Base-by-base conservation (phyloP, 306 rosid species). In the Prunus mongolica region DNA sequence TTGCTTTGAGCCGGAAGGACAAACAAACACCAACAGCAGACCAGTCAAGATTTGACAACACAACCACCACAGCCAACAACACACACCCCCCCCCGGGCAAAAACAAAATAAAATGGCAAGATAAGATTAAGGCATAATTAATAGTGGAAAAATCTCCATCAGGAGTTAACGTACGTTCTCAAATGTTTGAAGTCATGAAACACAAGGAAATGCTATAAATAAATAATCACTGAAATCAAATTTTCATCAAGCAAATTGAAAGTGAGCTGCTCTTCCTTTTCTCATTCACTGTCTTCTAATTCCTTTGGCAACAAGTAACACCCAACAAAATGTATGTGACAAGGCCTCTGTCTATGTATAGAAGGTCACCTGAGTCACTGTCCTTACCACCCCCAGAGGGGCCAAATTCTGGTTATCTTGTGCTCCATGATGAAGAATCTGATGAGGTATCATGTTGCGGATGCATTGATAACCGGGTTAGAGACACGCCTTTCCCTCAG, bases 401-500 rank as follows among this genome's bases (percentile, higher is more conserved):
- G 7, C 93, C 93, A 3, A 77, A 82, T 81, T 88, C 93, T 72
- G 93, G 97, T 1, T 74, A 84, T 66, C 80, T 92, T 58, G 93
- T 89, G 12, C 81, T 93, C 30, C 88, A 90, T 65, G 96, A 90
- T 65, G 87, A 85, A 64, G 90, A 84, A 46, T 7, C 72, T 1
- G 52, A 7, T 13, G 82, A 82, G 49, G 45, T 74, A 22, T 80
- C 76, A 25, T 85, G 89, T 70, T 81, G 81, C 28, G 91, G 98
- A 34, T 82, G 90, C 63, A 20, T 75, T 41, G 78, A 16, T 56
- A 18, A 12, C 51, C 65, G 69, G 19, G 79, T 89, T 45, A 62
- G 73, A 74, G 80, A n/a, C 2, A 76, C 86, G 66, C 96, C 96
- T 44, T 89, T 93, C 76, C 96, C 98, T 73, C 98, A 93, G 79